These are phyloP conservation scores for Aspergillus niger DNA, from an alignment of 2,329 filamentous ascomycete genomes.

Conservation along the genomic window DNA sequence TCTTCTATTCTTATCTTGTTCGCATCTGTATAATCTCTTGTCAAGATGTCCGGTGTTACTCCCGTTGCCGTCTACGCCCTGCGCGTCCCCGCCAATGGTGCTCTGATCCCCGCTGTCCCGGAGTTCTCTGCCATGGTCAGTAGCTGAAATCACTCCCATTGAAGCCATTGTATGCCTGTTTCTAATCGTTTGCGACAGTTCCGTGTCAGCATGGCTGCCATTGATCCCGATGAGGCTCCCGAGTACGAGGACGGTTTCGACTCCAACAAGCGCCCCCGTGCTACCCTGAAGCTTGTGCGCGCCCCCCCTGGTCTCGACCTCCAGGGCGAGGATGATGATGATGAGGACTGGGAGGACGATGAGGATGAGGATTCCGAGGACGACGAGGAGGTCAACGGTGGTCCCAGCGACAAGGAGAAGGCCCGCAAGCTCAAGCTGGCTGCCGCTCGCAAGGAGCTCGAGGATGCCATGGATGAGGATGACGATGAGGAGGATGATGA, in stretches of 20 bases:
- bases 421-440: slow-evolving; percentile 81
- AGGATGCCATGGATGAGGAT: slow-evolving; percentile 64
- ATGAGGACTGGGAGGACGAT: slow-evolving; percentile 53
- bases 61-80: slow-evolving; percentile 88
- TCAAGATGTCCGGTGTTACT: slow-evolving; percentile 50
- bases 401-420: slow-evolving; percentile 88
- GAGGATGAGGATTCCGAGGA: slow-evolving; percentile 58
- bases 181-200: slow-evolving; percentile 60
- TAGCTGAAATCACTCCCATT: slow-evolving; percentile 24
- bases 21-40: slow-evolving; percentile 3
- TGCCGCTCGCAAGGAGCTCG: slow-evolving; percentile 75
- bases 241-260: slow-evolving; percentile 66
- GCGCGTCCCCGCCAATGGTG: slow-evolving; percentile 81
- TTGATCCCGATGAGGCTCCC: slow-evolving; percentile 80
- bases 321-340: slow-evolving; percentile 60
- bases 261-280: slow-evolving; percentile 65
- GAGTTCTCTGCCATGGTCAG: slow-evolving; percentile 83
- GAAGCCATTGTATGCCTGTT: neutral
- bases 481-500: slow-evolving; percentile 58
- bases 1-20: slow-evolving; percentile 4
- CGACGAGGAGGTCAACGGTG: slow-evolving; percentile 80
- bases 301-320: slow-evolving; percentile 61
- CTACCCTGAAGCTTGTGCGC: slow-evolving; percentile 90
- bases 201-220: slow-evolving; percentile 96
- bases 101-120: slow-evolving; percentile 75